These are phyloP conservation scores for Clavispora vitiphila DNA, from an alignment of 805 yeast species.

Conservation along the genomic window DNA sequence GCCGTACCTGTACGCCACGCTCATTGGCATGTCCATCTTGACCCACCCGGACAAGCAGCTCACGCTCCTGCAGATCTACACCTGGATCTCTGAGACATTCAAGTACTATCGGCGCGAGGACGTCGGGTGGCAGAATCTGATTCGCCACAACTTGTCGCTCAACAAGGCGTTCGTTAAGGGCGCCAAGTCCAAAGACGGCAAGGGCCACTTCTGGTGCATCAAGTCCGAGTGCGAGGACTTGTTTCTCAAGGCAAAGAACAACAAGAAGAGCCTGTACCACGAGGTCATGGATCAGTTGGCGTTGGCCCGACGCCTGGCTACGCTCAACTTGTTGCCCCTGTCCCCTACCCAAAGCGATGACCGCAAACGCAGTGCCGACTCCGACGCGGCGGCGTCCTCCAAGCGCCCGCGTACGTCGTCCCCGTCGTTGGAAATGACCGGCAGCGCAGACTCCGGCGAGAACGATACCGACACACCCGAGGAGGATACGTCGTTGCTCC, in stretches of 20 bases:
- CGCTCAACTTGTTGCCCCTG: conserved; percentile 10
- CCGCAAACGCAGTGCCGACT: background rate
- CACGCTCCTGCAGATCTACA: conserved; percentile 65
- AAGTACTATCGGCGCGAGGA: conserved; percentile 77
- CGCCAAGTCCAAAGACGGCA: conserved; percentile 85
- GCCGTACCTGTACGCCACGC: conserved; percentile 88
- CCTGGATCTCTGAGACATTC: conserved; percentile 87
- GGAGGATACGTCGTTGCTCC: conserved; percentile 7
- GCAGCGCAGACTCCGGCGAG: too few relatives aligned
- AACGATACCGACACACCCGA: conserved; percentile 6
- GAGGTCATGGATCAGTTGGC: conserved; percentile 41
- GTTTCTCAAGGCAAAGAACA: conserved; percentile 61
- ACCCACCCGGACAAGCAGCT: conserved; percentile 55
- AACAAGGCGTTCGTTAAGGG: conserved; percentile 91
- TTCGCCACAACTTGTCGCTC: conserved; percentile 86
- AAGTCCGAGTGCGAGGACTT: conserved; percentile 77
- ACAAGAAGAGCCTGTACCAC: conserved; percentile 40
- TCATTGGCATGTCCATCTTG: conserved; percentile 89
- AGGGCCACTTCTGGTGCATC: conserved; percentile 92
- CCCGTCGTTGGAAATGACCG: background rate
- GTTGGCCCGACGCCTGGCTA: conserved; percentile 4
- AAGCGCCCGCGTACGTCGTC: background rate
- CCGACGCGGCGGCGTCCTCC: background rate
- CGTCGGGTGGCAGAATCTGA: conserved; percentile 97
- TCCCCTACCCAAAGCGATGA: conserved; percentile 12